Evolutionary conservation across 225 moss, liverwort and hornwort species (phyloP).

Genomic region (Bryoerythrophyllum caledonicum): DNA sequence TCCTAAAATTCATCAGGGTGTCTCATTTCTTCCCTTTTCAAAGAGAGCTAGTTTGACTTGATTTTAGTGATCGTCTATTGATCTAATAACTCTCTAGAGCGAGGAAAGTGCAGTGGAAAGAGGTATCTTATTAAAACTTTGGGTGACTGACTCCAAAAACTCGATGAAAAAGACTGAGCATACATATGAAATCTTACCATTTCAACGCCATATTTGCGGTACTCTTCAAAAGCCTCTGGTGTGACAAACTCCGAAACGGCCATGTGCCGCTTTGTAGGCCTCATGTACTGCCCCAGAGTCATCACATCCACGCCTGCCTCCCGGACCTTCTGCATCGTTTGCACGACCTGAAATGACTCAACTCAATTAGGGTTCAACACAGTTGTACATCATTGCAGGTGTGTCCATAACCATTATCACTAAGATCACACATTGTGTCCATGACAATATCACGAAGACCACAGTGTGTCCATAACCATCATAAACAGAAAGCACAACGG

Average conservation of each 20-base stretch:
- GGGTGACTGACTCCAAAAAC: neutral
- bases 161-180: neutral
- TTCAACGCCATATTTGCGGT: slow-evolving; percentile 79
- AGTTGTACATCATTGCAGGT: neutral
- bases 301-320: slow-evolving; percentile 95
- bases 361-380: neutral
- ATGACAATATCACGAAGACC: neutral
- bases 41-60: no score
- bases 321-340: slow-evolving; percentile 82
- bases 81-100: no score
- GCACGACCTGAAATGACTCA: slow-evolving; percentile 59
- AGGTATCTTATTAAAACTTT: no score
- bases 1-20: no score
- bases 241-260: slow-evolving; percentile 96
- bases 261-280: slow-evolving; percentile 97
- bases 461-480: no score
- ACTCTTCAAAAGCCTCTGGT: slow-evolving; percentile 91
- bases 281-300: slow-evolving; percentile 98
- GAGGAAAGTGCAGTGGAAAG: no score
- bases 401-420: neutral
- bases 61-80: no score
- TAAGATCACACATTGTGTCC: neutral
- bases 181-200: slow-evolving; percentile 47
- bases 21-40: no score
- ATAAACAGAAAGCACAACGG: neutral